Conservation (phyloP, 768 basidiomycete species). For the Strobilomyces echinocephalus region DNA sequence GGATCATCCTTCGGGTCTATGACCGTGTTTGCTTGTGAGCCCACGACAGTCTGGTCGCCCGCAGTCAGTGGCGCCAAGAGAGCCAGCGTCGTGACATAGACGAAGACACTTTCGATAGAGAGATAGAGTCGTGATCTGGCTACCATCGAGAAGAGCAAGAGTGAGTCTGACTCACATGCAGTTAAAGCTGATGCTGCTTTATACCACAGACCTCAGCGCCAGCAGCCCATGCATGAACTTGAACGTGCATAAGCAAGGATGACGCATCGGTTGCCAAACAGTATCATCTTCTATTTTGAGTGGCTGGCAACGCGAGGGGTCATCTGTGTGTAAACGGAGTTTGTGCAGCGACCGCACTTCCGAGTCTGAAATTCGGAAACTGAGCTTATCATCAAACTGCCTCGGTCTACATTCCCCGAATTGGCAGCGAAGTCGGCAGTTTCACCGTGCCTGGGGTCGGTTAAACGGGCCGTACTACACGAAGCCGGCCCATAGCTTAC, state of each 20-base stretch:
- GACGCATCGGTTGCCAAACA: not conserved
- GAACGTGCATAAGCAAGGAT: not conserved
- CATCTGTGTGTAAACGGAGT: too few relatives aligned
- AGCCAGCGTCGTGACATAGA: not conserved
- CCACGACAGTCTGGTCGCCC: not conserved
- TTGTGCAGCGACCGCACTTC: too few relatives aligned
- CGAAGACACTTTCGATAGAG: not conserved
- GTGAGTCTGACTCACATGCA: not conserved
- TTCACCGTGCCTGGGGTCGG: too few relatives aligned
- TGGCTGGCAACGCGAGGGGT: not conserved
- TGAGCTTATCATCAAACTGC: too few relatives aligned
- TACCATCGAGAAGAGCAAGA: not conserved
- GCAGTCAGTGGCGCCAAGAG: not conserved
- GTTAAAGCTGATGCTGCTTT: not conserved
- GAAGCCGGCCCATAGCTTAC: too few relatives aligned
- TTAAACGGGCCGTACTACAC: too few relatives aligned
- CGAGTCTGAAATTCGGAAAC: too few relatives aligned
- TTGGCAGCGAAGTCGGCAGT: too few relatives aligned
- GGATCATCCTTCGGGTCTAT: conserved; percentile 48
- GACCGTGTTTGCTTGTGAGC: too few relatives aligned
- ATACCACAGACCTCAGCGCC: not conserved
- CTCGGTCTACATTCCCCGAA: too few relatives aligned
- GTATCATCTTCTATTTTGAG: not conserved
- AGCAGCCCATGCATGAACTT: not conserved
- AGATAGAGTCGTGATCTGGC: conserved; percentile 2